phyloP scores from a whole-genome alignment of 2,329 filamentous ascomycete species.

The Aspergillus sp. region DNA sequence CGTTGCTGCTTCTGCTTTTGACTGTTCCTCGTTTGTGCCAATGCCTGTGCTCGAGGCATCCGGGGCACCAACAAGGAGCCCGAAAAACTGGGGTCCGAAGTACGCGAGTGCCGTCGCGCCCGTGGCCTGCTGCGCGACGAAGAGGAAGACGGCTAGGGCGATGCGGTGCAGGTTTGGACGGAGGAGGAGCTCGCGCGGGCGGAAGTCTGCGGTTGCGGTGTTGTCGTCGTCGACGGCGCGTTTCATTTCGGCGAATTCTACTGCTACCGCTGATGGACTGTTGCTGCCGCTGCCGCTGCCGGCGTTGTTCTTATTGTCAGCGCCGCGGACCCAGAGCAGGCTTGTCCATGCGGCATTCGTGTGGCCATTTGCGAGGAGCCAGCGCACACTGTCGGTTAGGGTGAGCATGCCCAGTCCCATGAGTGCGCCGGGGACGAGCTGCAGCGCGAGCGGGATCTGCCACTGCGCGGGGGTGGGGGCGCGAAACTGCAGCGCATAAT shows the following conservation, averaged over 20 bases:
- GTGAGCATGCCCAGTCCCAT: constrained; percentile 52
- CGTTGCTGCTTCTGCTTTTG: background rate
- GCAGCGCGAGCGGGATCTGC: constrained; percentile 57
- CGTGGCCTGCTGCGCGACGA: constrained; percentile 55
- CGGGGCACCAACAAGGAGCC: constrained; percentile 45
- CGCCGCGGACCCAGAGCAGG: constrained; percentile 54
- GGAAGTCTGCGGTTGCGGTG: constrained; percentile 46
- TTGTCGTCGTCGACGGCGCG: constrained; percentile 48
- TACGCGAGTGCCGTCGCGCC: constrained; percentile 57
- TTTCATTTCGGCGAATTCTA: constrained; percentile 54
- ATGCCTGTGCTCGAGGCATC: too few relatives aligned
- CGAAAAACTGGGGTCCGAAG: constrained; percentile 57
- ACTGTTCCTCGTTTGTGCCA: too few relatives aligned
- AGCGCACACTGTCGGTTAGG: constrained; percentile 51
- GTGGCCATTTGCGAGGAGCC: constrained; percentile 50
- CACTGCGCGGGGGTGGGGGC: constrained; percentile 45
- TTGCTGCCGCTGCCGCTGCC: too few relatives aligned
- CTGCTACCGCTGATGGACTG: constrained; percentile 23
- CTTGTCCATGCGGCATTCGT: constrained; percentile 48
- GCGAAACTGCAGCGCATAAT: constrained; percentile 44
- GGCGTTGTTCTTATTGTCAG: constrained; percentile 27
- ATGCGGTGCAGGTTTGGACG: constrained; percentile 47
- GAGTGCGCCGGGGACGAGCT: constrained; percentile 49
- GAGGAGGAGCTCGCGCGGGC: constrained; percentile 46
- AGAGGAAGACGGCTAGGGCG: constrained; percentile 47